A percentile compares a stretch with the other conserved stretches of the same genome.
phyloP scores from a whole-genome alignment of 2,329 filamentous ascomycete genomes.

The Aspergillus proliferans region DNA sequence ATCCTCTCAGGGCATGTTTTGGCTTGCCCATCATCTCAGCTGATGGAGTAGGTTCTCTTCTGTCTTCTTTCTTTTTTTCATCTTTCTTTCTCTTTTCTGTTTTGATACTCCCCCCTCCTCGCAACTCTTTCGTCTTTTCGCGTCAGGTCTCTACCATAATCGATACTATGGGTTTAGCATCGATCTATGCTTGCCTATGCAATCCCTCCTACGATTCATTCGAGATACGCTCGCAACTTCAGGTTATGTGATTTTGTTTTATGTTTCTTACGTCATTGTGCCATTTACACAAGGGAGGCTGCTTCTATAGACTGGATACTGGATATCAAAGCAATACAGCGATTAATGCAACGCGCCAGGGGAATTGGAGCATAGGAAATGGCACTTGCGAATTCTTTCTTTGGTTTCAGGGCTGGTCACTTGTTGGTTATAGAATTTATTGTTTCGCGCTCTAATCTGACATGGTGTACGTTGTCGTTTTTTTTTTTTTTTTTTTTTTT shows the following conservation, averaged over 20 bases:
- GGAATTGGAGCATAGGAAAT: constrained; percentile 16
- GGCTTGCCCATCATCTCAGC: no score
- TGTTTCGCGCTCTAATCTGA: constrained; percentile 1
- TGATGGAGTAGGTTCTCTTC: no score
- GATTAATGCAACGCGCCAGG: constrained; percentile 1
- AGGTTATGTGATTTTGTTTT: constrained; percentile 1
- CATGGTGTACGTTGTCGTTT: background rate
- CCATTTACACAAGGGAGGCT: constrained; percentile 10
- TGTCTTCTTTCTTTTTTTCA: background rate
- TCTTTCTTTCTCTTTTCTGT: background rate
- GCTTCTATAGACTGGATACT: constrained; percentile 16
- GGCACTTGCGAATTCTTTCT: background rate
- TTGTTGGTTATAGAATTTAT: constrained; percentile 4
- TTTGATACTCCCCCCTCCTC: background rate
- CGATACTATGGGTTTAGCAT: no score
- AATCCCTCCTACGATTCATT: no score
- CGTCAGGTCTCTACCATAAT: no score
- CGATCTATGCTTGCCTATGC: no score
- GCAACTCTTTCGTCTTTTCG: background rate
- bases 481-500: no score
- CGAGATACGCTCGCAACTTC: background rate
- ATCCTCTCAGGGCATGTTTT: no score
- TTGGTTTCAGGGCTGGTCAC: constrained; percentile 4
- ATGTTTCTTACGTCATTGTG: constrained; percentile 3
- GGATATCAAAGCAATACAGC: constrained; percentile 9